Conservation (phyloP, 2,329 filamentous ascomycete species). For the Cercospora sp. region DNA sequence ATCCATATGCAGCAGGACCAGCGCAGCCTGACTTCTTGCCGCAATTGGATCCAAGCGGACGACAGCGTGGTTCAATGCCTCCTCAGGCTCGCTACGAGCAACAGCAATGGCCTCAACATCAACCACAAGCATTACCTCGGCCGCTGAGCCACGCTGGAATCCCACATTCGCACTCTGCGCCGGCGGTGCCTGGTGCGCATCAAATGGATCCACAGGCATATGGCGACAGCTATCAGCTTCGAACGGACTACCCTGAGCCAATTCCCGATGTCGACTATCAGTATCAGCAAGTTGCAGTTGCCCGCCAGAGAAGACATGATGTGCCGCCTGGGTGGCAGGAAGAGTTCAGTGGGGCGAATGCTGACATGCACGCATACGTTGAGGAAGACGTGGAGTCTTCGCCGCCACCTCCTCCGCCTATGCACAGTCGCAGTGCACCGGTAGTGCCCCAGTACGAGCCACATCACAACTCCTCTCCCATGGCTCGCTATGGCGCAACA, state of each 20-base stretch:
- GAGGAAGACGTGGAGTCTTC: slow-evolving; percentile 29
- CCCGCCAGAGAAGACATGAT: slow-evolving; percentile 32
- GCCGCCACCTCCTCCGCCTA: slow-evolving; percentile 40
- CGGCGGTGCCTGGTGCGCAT: slow-evolving; percentile 55
- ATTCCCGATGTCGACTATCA: slow-evolving; percentile 40
- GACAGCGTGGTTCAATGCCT: slow-evolving; percentile 36
- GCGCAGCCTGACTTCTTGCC: slow-evolving; percentile 42
- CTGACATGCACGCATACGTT: slow-evolving; percentile 25
- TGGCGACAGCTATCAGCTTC: slow-evolving; percentile 35
- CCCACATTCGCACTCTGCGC: slow-evolving; percentile 50
- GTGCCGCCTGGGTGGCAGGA: slow-evolving; percentile 35
- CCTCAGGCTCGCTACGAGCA: slow-evolving; percentile 24
- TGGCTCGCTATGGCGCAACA: slow-evolving; percentile 26
- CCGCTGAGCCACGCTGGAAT: slow-evolving; percentile 35
- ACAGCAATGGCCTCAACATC: slow-evolving; percentile 28
- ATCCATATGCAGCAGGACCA: slow-evolving; percentile 42
- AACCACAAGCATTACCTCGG: slow-evolving; percentile 21
- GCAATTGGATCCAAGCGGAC: slow-evolving; percentile 37
- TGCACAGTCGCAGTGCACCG: slow-evolving; percentile 41
- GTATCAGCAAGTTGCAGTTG: slow-evolving; percentile 29
- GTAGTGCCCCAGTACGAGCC: slow-evolving; percentile 31
- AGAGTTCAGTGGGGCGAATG: slow-evolving; percentile 32
- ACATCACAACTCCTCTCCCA: slow-evolving; percentile 25
- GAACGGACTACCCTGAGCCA: slow-evolving; percentile 37
- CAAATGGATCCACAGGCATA: slow-evolving; percentile 47